Base-by-base conservation (phyloP, 2,329 filamentous ascomycete genomes). In the Fusarium oxysporum region DNA sequence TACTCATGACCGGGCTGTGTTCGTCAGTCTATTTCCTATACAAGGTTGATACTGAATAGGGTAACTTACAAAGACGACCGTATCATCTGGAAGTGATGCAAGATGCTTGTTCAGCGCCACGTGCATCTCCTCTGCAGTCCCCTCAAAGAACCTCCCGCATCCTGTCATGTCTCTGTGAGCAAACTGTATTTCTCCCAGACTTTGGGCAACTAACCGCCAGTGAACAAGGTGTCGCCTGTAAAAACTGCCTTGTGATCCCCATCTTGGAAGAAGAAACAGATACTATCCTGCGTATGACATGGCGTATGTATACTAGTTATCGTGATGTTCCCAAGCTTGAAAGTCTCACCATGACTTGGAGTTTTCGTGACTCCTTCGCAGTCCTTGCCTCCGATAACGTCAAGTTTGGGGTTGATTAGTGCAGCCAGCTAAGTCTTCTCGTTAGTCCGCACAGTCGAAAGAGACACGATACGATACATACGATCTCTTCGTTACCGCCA, bases 141-240 rank as follows among this genome's bases (percentile, higher is more conserved):
- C 53, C 21, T 55, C 53, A 8, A 55, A 55, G 37, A 55, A 55
- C 0, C 53, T 55, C 21, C 53, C 53, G 28, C 53, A 55, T 14
- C 53, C 53, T 55, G 11, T 32, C 16, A 43, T 23, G 0, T 3
- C 0, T 14, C 4, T 6, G 21, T 55, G 6, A 55, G 37, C 5
- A 14, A 43, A 4, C 2, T 6, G 3, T 14, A 8, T 9, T 12
- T 23, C 6, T 43, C 0, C 4, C 5, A 30, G 14, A 4, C 1
- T 19, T 2, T 9, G 4, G 4, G 8, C 6, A 13, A 55, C 25
- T 19, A 7, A 55, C 37, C 53, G 6, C 53, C 53, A 32, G 28
- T 55, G 28, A 55, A 55, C 21, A 55, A 25, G 11, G 53, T 55
- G 12, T 55, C 53, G 4, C 53, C 53, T 21, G 53, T 44, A 19